These are phyloP conservation scores for Sporothrix mexicana DNA, from an alignment of 2,329 filamentous ascomycete species.

Conservation along the genomic window DNA sequence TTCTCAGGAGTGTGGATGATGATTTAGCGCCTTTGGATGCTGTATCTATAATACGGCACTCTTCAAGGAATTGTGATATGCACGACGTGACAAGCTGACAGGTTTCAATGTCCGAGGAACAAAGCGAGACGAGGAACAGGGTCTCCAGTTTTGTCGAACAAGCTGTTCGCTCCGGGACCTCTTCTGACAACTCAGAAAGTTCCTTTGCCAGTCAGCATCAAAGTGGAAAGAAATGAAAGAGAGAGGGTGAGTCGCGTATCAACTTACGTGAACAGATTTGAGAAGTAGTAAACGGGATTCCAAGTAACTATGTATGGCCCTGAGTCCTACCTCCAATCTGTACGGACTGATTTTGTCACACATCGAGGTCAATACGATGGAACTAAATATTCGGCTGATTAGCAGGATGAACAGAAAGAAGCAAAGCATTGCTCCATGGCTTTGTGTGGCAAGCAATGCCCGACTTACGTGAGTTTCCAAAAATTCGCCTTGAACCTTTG, in stretches of 20 bases:
- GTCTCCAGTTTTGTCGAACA: conserved; percentile 65
- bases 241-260: too few species aligned
- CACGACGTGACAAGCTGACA: conserved; percentile 69
- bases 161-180: conserved; percentile 59
- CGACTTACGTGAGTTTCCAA: conserved; percentile 59
- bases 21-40: conserved; percentile 57
- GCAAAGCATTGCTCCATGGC: too few species aligned
- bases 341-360: conserved; percentile 56
- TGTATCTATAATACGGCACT: conserved; percentile 61
- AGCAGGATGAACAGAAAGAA: too few species aligned
- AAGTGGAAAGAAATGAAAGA: conserved; percentile 4
- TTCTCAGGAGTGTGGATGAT: conserved; percentile 61
- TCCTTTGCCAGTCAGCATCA: conserved; percentile 50
- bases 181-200: conserved; percentile 58
- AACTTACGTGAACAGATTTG: conserved; percentile 55
- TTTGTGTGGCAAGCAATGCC: too few species aligned
- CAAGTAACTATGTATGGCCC: conserved; percentile 61
- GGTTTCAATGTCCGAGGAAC: conserved; percentile 68
- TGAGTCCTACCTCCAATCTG: conserved; percentile 52
- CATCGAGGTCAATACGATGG: conserved; percentile 54
- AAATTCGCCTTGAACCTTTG: conserved; percentile 52
- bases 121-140: conserved; percentile 66
- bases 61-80: conserved; percentile 66
- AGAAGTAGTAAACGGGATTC: conserved; percentile 61
- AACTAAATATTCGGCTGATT: conserved; percentile 37